Evolutionary conservation across 768 basidiomycete species (phyloP), one percentile per base, ranked within the genome.

Genomic region (Boletus insuetus): DNA sequence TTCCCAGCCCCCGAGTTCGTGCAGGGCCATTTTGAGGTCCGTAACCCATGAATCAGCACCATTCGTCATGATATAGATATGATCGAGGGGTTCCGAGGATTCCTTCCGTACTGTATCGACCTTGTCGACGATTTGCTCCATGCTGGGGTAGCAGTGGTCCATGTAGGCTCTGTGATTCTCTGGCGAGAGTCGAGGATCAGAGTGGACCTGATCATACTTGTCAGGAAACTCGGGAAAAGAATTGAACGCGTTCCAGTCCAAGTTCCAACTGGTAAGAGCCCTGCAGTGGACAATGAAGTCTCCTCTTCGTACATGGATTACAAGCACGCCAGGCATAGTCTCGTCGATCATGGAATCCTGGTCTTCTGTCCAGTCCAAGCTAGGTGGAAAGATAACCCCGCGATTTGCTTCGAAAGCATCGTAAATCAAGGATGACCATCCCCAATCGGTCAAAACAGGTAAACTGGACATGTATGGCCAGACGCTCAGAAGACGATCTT

Each of bases 41-140:
- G 56, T 44, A 9, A 80, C 65, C 78, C 78, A 82, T 17, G 61
- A 62, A 12, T 58, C 51, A 16, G 65, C 59, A 10, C 70, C 80
- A 52, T 83, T 81, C 50, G 82, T 76, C 67, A 81, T 71, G 55
- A 82, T 66, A 54, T 81, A 82, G 12, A 82, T 50, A 7, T 67
- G 59, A 31, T 66, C 58, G 14, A 82, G 67, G 11, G 56, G 62
- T 7, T 58, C 54, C 11, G 44, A 63, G 11, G 61, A 56, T 8
- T 61, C 66, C 0, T 56, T 54, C 26, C 74, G 69, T 17, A 77
- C 72, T 3, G 54, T 64, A 46, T 64, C 64, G 24, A 77, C 73
- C 44, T 69, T 73, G 44, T 65, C 45, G 6, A 79, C 74, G 56
- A 83, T 78, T 48, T 72, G 67, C 38, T 68, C 65, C 5, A 74